A percentile compares a stretch with the other conserved stretches of the same genome.
Conservation (phyloP, 2,329 filamentous ascomycete genomes). For the Phyllosticta ampelicida region DNA sequence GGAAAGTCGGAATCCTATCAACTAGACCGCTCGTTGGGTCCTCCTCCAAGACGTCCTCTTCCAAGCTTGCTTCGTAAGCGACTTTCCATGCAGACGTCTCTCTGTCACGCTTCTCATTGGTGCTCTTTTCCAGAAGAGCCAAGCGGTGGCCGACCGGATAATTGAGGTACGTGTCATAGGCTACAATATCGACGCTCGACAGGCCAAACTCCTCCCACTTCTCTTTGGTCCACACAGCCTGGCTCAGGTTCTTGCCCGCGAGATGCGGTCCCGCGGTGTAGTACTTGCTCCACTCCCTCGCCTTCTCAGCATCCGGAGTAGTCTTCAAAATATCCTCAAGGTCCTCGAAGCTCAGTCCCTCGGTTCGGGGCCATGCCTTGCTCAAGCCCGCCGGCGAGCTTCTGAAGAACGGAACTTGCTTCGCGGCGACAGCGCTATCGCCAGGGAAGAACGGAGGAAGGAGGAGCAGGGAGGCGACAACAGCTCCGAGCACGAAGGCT, state of each 20-base stretch:
- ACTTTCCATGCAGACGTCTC: constrained; percentile 43
- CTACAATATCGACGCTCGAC: constrained; percentile 32
- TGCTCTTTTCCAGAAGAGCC: constrained; percentile 34
- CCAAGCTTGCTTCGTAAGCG: constrained; percentile 66
- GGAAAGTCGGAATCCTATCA: constrained; percentile 76
- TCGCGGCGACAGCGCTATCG: constrained; percentile 17
- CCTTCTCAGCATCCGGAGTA: constrained; percentile 44
- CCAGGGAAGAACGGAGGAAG: constrained; percentile 23
- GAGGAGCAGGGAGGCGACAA: constrained; percentile 30
- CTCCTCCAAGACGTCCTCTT: constrained; percentile 74
- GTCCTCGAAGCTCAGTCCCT: constrained; percentile 43
- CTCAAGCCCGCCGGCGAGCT: constrained; percentile 18
- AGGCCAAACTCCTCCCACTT: constrained; percentile 40
- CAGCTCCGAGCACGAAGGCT: constrained; percentile 26
- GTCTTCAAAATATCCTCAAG: constrained; percentile 44
- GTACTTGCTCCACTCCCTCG: constrained; percentile 39
- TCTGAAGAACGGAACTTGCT: constrained; percentile 15
- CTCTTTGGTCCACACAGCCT: constrained; percentile 42
- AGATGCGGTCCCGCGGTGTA: constrained; percentile 42
- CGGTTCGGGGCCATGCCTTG: constrained; percentile 30
- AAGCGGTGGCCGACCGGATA: constrained; percentile 39
- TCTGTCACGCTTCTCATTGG: constrained; percentile 50
- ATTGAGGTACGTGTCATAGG: constrained; percentile 43
- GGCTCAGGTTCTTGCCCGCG: constrained; percentile 41
- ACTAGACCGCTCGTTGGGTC: constrained; percentile 66